Base-by-base conservation (phyloP, 208 protist species). In the Phytomonas francai region DNA sequence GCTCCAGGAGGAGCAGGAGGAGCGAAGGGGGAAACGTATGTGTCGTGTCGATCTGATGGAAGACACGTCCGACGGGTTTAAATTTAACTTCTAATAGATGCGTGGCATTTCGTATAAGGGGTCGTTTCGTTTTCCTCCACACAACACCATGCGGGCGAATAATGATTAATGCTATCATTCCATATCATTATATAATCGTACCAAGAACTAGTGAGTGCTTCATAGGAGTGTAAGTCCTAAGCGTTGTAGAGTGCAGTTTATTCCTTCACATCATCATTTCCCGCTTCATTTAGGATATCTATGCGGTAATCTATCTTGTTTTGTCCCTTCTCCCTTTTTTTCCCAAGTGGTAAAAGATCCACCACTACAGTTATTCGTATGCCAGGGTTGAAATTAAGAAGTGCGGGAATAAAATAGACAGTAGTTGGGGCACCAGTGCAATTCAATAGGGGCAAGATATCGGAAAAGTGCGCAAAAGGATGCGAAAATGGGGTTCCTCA, bases 11-110 rank as follows among this genome's bases (percentile, higher is more conserved):
- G 89, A 90, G 65, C 74, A 74, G 54, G 73, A 79, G 57, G 78
- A 80, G 59, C 78, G 86, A 0, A 77, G 79, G 65, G 68, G 81
- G 63, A 77, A 74, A 30, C 76, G 79, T 16, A 68, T 84, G 49
- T 67, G 63, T 9, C 77, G 77, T 22, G 59, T 92, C 6, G 71
- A 76, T 12, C 59, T 93, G 60, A 76, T 93, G 16, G 78, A 88
- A 34, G 67, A 68, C 12, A 77, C 67, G 8, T 74, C 63, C n/a
- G 82, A 89, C 25, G 90, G 87, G 1, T 93, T 93, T 65, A 71
- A 71, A 22, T 95, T 95, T 59, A 56, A 76, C 67, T 95, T 95
- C 67, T 92, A 78, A 68, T 30, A n/a, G 33, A 27, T 22, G 6
- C 2, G 19, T 34, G 11, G 5, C 8, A 25, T 58, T 45, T 14